Conservation (phyloP, 2,329 filamentous ascomycete species). For the Ophiostoma fasciatum region DNA sequence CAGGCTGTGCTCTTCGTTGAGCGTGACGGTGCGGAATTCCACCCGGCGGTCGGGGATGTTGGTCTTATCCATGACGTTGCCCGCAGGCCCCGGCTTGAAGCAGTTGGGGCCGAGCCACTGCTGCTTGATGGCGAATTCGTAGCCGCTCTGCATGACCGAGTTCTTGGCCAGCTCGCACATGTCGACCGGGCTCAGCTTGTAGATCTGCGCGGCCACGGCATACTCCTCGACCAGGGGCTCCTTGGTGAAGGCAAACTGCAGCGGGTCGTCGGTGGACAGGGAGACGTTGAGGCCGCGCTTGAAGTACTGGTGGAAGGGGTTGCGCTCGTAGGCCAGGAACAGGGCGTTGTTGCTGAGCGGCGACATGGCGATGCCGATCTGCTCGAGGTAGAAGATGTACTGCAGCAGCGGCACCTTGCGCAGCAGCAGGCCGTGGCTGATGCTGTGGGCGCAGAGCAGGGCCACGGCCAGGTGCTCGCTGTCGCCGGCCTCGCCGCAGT, state of each 20-base stretch:
- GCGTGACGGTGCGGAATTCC: slow-evolving; percentile 76
- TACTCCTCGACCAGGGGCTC: slow-evolving; percentile 98
- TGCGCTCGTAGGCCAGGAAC: slow-evolving; percentile 91
- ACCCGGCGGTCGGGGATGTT: slow-evolving; percentile 91
- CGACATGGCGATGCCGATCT: slow-evolving; percentile 99
- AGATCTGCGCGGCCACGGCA: slow-evolving; percentile 93
- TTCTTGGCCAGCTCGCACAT: slow-evolving; percentile 98
- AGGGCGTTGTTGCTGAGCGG: slow-evolving; percentile 94
- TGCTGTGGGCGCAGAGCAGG: slow-evolving; percentile 85
- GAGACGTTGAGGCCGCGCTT: slow-evolving; percentile 89
- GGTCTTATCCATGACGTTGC: slow-evolving; percentile 88
- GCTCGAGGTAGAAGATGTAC: slow-evolving; percentile 95
- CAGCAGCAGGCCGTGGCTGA: slow-evolving; percentile 83
- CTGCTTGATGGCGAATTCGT: slow-evolving; percentile 76
- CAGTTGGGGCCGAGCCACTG: slow-evolving; percentile 79
- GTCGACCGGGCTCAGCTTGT: slow-evolving; percentile 90
- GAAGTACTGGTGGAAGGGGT: slow-evolving; percentile 93
- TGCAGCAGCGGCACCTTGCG: slow-evolving; percentile 90
- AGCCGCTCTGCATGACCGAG: slow-evolving; percentile 87
- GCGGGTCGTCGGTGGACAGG: slow-evolving; percentile 85
- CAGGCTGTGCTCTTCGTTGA: slow-evolving; percentile 74
- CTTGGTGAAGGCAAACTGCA: slow-evolving; percentile 97
- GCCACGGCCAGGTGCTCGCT: slow-evolving; percentile 91
- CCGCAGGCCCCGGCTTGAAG: slow-evolving; percentile 60
- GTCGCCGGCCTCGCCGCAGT: slow-evolving; percentile 93